Conservation (phyloP, 2,329 filamentous ascomycete species). For the Cadophora sp. region DNA sequence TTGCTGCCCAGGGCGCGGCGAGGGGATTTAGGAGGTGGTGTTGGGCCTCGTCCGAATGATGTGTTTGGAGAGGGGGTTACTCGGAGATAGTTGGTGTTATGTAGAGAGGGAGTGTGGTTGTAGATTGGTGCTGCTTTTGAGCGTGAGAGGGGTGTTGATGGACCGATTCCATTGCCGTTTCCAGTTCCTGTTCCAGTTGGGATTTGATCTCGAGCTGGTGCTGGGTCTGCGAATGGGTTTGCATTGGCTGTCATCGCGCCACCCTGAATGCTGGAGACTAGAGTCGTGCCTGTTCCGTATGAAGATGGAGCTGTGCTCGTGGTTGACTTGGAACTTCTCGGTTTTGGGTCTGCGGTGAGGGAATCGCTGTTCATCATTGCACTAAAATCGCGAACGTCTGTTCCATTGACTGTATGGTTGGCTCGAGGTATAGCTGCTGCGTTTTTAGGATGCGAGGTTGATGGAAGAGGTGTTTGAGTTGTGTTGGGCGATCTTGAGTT, state of each 20-base stretch:
- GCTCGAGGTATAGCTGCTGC: background rate
- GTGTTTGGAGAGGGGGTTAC: background rate
- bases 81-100: background rate
- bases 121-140: background rate
- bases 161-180: background rate
- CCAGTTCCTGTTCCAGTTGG: background rate
- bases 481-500: background rate
- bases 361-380: background rate
- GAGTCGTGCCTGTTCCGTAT: background rate
- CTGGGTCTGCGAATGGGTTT: conserved; percentile 12
- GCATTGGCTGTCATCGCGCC: background rate
- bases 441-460: no score
- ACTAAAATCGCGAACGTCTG: background rate
- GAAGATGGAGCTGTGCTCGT: background rate
- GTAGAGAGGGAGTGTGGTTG: background rate
- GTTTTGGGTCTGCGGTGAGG: background rate
- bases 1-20: background rate
- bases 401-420: background rate
- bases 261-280: conserved; percentile 1
- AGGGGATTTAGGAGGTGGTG: conserved; percentile 14
- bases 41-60: background rate
- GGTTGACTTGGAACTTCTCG: conserved; percentile 6
- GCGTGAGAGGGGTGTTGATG: background rate
- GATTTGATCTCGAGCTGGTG: background rate
- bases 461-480: background rate